phyloP scores from a whole-genome alignment of 106 monocot genomes.

The Allium fistulosum region DNA sequence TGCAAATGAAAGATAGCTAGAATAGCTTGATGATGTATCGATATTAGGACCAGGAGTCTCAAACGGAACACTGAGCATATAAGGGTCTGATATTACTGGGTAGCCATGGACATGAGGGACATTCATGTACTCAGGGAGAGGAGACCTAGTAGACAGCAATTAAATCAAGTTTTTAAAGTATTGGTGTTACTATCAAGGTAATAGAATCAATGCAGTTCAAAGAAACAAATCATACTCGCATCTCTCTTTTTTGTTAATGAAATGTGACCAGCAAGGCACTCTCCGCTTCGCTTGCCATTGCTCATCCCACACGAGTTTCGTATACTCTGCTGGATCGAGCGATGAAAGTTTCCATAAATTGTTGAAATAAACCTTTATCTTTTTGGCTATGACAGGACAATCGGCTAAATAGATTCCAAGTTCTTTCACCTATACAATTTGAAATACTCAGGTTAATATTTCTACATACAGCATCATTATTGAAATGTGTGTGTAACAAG shows the following conservation, averaged over 20 bases:
- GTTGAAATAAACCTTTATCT: constrained; percentile 57
- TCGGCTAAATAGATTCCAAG: constrained; percentile 73
- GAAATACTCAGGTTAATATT: neutral
- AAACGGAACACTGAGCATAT: constrained; percentile 44
- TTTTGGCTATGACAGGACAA: constrained; percentile 60
- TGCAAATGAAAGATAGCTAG: constrained; percentile 89
- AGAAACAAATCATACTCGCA: constrained; percentile 50
- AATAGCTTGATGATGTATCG: constrained; percentile 16
- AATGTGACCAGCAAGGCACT: constrained; percentile 98
- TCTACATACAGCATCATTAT: too few species aligned
- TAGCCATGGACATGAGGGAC: constrained; percentile 7
- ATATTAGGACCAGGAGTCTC: constrained; percentile 55
- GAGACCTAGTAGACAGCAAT: too few species aligned
- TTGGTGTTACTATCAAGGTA: too few species aligned
- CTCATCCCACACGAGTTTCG: constrained; percentile 60
- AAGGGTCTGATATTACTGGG: constrained; percentile 60
- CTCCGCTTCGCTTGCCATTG: constrained; percentile 68
- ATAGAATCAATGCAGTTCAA: too few species aligned
- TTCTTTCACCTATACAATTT: constrained; percentile 73
- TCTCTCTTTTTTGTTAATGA: constrained; percentile 50
- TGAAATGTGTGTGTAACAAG: too few species aligned
- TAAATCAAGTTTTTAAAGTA: too few species aligned
- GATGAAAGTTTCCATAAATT: constrained; percentile 74
- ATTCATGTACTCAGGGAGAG: too few species aligned
- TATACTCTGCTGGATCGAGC: constrained; percentile 55